Conservation (phyloP, 495 filamentous ascomycete species). For the Sphaerosporella brunnea region DNA sequence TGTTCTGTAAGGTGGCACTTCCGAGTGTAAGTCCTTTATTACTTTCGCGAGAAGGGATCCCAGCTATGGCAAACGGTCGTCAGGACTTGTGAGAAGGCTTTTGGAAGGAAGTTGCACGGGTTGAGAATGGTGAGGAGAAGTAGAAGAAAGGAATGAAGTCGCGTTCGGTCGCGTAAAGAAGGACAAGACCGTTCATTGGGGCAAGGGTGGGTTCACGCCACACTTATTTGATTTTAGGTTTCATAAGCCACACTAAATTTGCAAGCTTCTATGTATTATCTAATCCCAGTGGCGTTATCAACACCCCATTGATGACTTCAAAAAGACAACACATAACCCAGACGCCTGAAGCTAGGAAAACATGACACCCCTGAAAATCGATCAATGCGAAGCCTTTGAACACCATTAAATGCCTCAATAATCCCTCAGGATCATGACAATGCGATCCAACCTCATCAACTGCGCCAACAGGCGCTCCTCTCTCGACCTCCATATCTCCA, state of each 20-base stretch:
- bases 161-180: constrained; percentile 1
- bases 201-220: no score
- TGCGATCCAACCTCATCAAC: constrained; percentile 60
- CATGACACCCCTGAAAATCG: no score
- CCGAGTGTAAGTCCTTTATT: neutral
- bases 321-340: no score
- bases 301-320: no score
- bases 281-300: no score
- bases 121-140: neutral
- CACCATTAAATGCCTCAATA: constrained; percentile 25
- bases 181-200: no score
- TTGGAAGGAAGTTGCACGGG: neutral
- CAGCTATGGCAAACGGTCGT: neutral
- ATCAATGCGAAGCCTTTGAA: no score
- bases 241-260: no score
- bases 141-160: neutral
- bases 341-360: no score
- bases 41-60: neutral
- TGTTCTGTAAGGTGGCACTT: neutral
- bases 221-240: no score
- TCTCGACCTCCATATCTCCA: constrained; percentile 48
- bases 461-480: constrained; percentile 65
- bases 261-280: no score
- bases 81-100: neutral
- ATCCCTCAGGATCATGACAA: constrained; percentile 68